Conservation (phyloP, 192 early-diverging fungal species). For the Gonapodya prolifera region DNA sequence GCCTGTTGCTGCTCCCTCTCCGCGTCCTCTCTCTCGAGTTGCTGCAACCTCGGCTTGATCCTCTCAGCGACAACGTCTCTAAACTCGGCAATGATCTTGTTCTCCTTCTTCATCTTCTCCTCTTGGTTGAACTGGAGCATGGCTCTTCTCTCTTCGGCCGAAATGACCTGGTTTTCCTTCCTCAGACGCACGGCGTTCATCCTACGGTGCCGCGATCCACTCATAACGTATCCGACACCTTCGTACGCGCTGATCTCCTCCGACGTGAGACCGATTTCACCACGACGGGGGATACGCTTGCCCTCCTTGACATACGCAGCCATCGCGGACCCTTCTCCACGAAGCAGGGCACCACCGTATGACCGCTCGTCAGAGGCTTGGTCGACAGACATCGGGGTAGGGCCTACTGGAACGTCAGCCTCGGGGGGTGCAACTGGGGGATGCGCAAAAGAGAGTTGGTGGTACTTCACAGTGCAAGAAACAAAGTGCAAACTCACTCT, state of each 20-base stretch:
- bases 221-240: slow-evolving; percentile 88
- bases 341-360: slow-evolving; percentile 69
- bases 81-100: slow-evolving; percentile 82
- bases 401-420: neutral
- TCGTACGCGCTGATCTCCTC: slow-evolving; percentile 77
- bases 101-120: slow-evolving; percentile 78
- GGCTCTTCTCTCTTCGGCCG: slow-evolving; percentile 83
- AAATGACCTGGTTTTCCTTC: slow-evolving; percentile 95
- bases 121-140: slow-evolving; percentile 78
- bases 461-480: neutral
- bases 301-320: slow-evolving; percentile 78
- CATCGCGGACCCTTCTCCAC: slow-evolving; percentile 87
- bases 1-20: too few species aligned
- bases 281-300: slow-evolving; percentile 91
- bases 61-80: slow-evolving; percentile 68
- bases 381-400: neutral
- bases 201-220: slow-evolving; percentile 78
- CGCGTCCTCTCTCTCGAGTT: too few species aligned
- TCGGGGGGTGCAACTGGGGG: slow-evolving; percentile 1
- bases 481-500: slow-evolving; percentile 3
- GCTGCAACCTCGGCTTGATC: slow-evolving; percentile 29
- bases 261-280: slow-evolving; percentile 86
- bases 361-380: slow-evolving; percentile 11
- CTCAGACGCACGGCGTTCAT: slow-evolving; percentile 93
- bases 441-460: neutral